Evolutionary conservation across 140 eudicot genomes (phyloP), one percentile per base, ranked within the genome.

Genomic region (Senecio squalidus): DNA sequence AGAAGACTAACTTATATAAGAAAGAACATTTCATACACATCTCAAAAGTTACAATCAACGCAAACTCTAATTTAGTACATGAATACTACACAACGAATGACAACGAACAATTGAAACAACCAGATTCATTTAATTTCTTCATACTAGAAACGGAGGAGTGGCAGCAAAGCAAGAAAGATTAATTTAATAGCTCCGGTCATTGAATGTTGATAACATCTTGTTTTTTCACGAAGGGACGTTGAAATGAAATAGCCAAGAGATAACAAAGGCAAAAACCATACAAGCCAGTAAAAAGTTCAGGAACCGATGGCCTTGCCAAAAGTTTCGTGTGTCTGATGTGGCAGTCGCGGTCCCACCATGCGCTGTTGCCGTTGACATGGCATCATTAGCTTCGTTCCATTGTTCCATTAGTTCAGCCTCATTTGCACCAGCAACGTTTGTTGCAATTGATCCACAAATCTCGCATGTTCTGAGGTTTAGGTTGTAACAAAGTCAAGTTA

Each of bases 241-340:
- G 80, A 90, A 90, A 78, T 90, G 95, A 44, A 86, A 90, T 40
- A 90, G 78, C 97, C 95, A 90, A n/a, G 97, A 90, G 61, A 90
- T 81, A 58, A 90, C 97, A 67, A 90, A 90, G 46, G 97, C 97
- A 57, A 90, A 90, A 21, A 90, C 97, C 95, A 83, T 86, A 62
- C 97, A 90, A 24, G 95, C 97, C 38, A 90, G 78, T 75, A 90
- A 76, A 79, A 90, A 90, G 65, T 90, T 90, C 27, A 90, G 85
- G 57, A 90, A 90, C 44, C 94, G 86, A 64, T 86, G 94, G 4
- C 97, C 95, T 62, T 78, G 95, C 97, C 94, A 90, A 67, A 86
- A 86, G 74, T 65, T 81, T 52, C 82, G 62, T 61, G 86, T 48
- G 68, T 80, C 95, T 16, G 84, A 30, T 36, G 77, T 55, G 61